Evolutionary conservation across 2,329 filamentous ascomycete genomes (phyloP).

Genomic region (Pseudopyrenochaeta lycopersici): DNA sequence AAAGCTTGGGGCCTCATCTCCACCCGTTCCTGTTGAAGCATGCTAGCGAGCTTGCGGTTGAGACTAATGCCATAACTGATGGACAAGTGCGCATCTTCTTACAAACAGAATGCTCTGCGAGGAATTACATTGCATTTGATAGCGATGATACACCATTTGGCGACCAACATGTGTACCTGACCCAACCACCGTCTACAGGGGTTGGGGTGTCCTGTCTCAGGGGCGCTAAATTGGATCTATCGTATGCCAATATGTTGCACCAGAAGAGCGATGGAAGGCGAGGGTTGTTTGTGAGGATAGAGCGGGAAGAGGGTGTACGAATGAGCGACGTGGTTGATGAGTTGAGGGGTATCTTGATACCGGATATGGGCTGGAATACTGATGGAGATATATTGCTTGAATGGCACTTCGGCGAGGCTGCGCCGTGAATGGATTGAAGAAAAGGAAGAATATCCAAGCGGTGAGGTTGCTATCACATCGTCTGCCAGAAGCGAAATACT

Average conservation of each 20-base stretch:
- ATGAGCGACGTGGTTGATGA: slow-evolving; percentile 20
- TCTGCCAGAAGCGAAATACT: background rate
- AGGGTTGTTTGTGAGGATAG: slow-evolving; percentile 10
- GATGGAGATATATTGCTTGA: slow-evolving; percentile 12
- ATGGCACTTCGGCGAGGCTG: slow-evolving; percentile 12
- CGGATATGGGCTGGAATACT: background rate
- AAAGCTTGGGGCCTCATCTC: slow-evolving; percentile 7
- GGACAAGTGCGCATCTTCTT: slow-evolving; percentile 7
- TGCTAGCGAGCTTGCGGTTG: slow-evolving; percentile 1
- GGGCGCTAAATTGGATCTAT: slow-evolving; percentile 9
- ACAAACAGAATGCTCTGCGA: background rate
- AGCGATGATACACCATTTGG: too few species aligned
- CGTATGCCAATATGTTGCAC: slow-evolving; percentile 4
- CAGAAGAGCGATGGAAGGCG: background rate
- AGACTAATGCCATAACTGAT: slow-evolving; percentile 1
- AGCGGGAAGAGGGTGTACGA: slow-evolving; percentile 16
- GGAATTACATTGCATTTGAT: background rate
- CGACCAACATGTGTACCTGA: background rate
- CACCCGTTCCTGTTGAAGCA: slow-evolving; percentile 7
- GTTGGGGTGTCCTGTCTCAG: slow-evolving; percentile 7
- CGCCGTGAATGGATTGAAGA: background rate
- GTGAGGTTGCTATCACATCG: too few species aligned
- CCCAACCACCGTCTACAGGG: background rate
- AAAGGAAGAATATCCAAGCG: background rate
- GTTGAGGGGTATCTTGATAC: slow-evolving; percentile 9